A percentile compares a stretch with the other conserved stretches of the same genome.
Evolutionary conservation across 2,329 filamentous ascomycete genomes (phyloP).

Genomic region (Aspergillus thermomutatus): DNA sequence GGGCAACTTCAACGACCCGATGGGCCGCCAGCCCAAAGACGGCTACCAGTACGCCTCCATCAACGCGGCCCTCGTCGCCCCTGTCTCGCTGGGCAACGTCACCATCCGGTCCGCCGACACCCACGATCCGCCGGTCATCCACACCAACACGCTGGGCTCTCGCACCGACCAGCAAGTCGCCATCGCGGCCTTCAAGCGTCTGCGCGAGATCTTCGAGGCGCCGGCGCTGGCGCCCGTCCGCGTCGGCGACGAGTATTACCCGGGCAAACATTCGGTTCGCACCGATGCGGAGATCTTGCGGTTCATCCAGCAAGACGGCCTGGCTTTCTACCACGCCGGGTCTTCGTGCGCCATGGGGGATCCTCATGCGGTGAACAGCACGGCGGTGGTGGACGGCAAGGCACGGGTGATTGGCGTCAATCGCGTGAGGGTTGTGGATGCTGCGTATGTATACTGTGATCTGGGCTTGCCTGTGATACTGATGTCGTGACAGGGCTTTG

Average conservation of each 20-base stretch:
- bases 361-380: not conserved
- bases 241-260: not conserved
- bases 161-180: constrained; percentile 11
- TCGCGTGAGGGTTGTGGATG: not conserved
- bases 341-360: not conserved
- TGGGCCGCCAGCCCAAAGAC: constrained; percentile 2
- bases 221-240: not conserved
- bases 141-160: constrained; percentile 7
- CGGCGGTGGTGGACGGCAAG: not conserved
- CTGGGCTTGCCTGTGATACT: not conserved
- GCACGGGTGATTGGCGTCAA: not conserved
- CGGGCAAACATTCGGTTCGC: not conserved
- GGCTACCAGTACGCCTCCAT: constrained; percentile 9
- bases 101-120: constrained; percentile 5
- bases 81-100: constrained; percentile 26
- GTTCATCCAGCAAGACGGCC: not conserved
- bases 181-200: constrained; percentile 14
- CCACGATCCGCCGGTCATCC: constrained; percentile 9
- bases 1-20: constrained; percentile 2
- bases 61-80: constrained; percentile 12
- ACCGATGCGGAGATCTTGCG: constrained; percentile 2
- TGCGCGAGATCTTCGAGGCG: not conserved
- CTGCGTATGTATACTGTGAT: not conserved
- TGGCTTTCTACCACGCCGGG: not conserved
- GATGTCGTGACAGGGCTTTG: not conserved